phyloP scores from a whole-genome alignment of 176 grass and related monocot genomes.

The Oryza brachyantha region DNA sequence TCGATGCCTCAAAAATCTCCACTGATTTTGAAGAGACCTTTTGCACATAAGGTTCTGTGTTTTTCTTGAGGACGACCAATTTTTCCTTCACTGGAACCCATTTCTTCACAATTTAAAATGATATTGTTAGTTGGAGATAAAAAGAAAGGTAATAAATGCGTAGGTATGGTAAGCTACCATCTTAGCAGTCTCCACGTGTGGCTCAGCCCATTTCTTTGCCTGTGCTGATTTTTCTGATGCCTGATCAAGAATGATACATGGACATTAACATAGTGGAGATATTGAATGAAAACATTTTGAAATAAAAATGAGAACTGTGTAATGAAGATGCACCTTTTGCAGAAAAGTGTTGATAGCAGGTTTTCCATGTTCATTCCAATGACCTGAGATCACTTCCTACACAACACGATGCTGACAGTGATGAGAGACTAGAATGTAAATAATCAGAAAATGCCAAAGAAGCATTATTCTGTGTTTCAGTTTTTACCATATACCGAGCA shows the following conservation, averaged over 20 bases:
- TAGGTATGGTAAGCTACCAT: slow-evolving; percentile 33
- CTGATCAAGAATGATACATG: slow-evolving; percentile 41
- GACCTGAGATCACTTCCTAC: slow-evolving; percentile 65
- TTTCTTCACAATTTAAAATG: slow-evolving; percentile 61
- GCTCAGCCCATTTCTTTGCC: slow-evolving; percentile 78
- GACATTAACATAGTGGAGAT: neutral
- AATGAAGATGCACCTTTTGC: slow-evolving; percentile 51
- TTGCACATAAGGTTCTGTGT: slow-evolving; percentile 60
- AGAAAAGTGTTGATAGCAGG: slow-evolving; percentile 57
- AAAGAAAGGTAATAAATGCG: slow-evolving; percentile 15
- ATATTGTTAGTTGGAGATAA: slow-evolving; percentile 30
- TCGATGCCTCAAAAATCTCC: slow-evolving; percentile 67
- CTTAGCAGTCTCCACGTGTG: slow-evolving; percentile 73
- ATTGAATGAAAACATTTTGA: slow-evolving; percentile 12
- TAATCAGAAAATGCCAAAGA: neutral
- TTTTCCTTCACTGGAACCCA: slow-evolving; percentile 84
- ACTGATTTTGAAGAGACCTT: slow-evolving; percentile 59
- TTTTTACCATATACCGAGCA: slow-evolving; percentile 49
- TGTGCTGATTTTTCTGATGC: slow-evolving; percentile 76
- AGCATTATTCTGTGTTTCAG: neutral
- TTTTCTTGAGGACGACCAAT: slow-evolving; percentile 57
- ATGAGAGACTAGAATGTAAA: neutral
- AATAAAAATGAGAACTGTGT: slow-evolving; percentile 4
- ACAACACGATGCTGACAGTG: neutral
- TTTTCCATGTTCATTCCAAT: slow-evolving; percentile 80